phyloP scores from a whole-genome alignment of 371 early-diverging fungal species.

The Circinella umbellata region DNA sequence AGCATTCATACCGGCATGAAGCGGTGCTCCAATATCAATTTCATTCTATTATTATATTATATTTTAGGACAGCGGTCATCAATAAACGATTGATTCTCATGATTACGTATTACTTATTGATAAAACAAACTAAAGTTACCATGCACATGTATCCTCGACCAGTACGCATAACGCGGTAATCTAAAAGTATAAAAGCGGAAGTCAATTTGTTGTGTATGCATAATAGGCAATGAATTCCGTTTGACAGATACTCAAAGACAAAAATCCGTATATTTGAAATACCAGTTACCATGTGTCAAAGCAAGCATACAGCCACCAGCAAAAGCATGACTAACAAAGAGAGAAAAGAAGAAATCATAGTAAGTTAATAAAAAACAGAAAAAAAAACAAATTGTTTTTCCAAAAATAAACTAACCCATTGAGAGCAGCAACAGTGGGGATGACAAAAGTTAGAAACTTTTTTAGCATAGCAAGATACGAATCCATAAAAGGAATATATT shows the following conservation, averaged over 20 bases:
- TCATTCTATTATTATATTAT: conserved; percentile 60
- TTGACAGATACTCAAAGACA: background rate
- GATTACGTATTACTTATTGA: too few species aligned
- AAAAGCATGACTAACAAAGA: conserved; percentile 70
- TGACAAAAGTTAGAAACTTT: conserved; percentile 65
- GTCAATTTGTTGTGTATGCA: background rate
- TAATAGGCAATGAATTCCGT: background rate
- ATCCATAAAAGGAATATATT: conserved; percentile 50
- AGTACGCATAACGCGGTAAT: conserved; percentile 81
- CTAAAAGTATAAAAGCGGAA: conserved; percentile 26
- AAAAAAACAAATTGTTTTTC: too few species aligned
- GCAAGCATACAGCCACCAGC: conserved; percentile 86
- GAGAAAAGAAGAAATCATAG: background rate
- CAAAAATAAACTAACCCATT: conserved; percentile 51
- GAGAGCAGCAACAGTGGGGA: conserved; percentile 85
- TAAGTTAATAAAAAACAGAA: background rate
- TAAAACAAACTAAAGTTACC: conserved; percentile 30
- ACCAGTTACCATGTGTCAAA: conserved; percentile 64
- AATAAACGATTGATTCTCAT: background rate
- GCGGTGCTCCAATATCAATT: conserved; percentile 72
- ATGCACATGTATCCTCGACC: conserved; percentile 81
- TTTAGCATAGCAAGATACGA: conserved; percentile 52
- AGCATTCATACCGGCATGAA: conserved; percentile 75
- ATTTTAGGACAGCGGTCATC: background rate
- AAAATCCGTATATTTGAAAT: background rate